These are phyloP conservation scores for Pascua guehoae DNA, from an alignment of 1,284 basidiomycete genomes.

Conservation along the genomic window DNA sequence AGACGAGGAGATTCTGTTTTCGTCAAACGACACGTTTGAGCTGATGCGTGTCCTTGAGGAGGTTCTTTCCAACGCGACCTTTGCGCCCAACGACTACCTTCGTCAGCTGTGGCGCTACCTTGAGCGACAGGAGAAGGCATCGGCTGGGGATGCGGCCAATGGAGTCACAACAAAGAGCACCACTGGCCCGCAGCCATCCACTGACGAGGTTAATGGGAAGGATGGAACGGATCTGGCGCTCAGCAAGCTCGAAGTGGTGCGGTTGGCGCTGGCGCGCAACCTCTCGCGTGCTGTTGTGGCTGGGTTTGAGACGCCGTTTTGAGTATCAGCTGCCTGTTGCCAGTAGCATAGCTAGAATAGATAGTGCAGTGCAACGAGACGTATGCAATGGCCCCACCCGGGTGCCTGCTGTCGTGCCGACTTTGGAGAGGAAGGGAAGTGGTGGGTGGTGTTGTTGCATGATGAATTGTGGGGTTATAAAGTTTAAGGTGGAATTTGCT, in stretches of 20 bases:
- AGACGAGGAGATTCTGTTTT: conserved; percentile 48
- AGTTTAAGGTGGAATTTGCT: too few species aligned
- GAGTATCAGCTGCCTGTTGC: too few species aligned
- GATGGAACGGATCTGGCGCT: conserved; percentile 27
- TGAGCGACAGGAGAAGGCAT: conserved; percentile 1
- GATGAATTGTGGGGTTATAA: too few species aligned
- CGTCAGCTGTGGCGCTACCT: conserved; percentile 26
- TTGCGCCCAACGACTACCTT: conserved; percentile 42
- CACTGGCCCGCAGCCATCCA: too few species aligned
- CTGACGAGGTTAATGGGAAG: conserved; percentile 5
- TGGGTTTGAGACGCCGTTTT: conserved; percentile 24
- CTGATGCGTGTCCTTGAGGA: conserved; percentile 52
- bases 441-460: too few species aligned
- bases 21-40: conserved; percentile 48
- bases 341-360: neutral
- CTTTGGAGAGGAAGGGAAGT: too few species aligned
- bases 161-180: conserved; percentile 5
- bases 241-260: conserved; percentile 49
- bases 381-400: neutral
- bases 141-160: conserved; percentile 1
- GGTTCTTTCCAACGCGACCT: conserved; percentile 37
- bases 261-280: conserved; percentile 49
- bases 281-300: conserved; percentile 39
- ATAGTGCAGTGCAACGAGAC: conserved; percentile 3
- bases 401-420: too few species aligned